Conservation (phyloP, 495 filamentous ascomycete species). For the Neurospora sp. region DNA sequence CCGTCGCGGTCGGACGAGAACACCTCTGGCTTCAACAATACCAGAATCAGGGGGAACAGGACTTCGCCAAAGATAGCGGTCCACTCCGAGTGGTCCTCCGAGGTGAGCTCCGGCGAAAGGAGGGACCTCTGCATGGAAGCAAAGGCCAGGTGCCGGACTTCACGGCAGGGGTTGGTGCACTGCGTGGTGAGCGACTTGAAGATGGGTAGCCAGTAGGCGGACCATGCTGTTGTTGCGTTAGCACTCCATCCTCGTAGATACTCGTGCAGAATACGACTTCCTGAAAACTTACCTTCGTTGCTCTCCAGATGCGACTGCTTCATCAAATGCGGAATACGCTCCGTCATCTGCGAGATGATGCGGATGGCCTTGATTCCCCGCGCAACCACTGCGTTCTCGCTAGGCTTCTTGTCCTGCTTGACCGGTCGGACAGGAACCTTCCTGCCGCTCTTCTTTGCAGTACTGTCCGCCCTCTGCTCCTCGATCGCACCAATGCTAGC, state of each 20-base stretch:
- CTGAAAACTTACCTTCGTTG: conserved; percentile 54
- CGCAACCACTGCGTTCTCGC: conserved; percentile 63
- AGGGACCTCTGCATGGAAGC: conserved; percentile 80
- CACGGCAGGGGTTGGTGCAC: conserved; percentile 90
- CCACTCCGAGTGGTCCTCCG: conserved; percentile 79
- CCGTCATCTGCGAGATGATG: conserved; percentile 69
- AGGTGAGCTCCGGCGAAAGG: conserved; percentile 66
- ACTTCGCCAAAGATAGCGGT: conserved; percentile 90
- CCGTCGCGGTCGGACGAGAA: conserved; percentile 86
- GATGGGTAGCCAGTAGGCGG: conserved; percentile 94
- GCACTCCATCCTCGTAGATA: not conserved
- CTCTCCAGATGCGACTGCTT: conserved; percentile 86
- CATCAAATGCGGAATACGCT: conserved; percentile 74
- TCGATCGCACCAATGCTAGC: conserved; percentile 69
- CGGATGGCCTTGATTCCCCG: conserved; percentile 73
- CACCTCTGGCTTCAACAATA: conserved; percentile 88
- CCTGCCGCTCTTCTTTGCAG: conserved; percentile 34
- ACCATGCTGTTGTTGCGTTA: conserved; percentile 62
- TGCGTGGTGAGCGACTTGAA: conserved; percentile 80
- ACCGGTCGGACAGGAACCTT: conserved; percentile 30
- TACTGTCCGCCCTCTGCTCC: conserved; percentile 65
- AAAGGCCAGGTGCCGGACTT: conserved; percentile 82
- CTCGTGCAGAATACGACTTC: not conserved
- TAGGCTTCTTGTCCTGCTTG: conserved; percentile 36
- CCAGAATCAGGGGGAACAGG: conserved; percentile 84